A percentile compares a stretch with the other conserved stretches of the same genome.
Evolutionary conservation across 768 basidiomycete genomes (phyloP).

Genomic region (Mycena venus): DNA sequence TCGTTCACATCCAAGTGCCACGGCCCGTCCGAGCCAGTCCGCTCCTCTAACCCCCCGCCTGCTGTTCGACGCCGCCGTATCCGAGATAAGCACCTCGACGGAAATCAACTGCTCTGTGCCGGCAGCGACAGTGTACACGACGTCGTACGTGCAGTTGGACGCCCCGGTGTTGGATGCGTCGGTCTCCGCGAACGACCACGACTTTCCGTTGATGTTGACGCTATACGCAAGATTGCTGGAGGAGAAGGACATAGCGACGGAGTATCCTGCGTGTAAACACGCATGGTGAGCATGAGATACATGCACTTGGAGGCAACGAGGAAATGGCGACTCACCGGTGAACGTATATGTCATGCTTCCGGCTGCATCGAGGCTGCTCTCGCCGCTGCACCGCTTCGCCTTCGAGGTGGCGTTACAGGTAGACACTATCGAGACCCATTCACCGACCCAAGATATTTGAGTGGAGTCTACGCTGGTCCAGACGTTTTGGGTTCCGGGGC

Average conservation of each 20-base stretch:
- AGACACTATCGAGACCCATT: background rate
- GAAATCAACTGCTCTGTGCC: background rate
- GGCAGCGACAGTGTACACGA: background rate
- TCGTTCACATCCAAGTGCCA: constrained; percentile 11
- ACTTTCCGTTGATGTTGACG: background rate
- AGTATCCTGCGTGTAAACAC: background rate
- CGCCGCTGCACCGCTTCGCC: constrained; percentile 2
- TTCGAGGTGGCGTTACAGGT: background rate
- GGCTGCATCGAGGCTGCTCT: background rate
- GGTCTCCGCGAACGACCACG: background rate
- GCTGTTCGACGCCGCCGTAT: background rate
- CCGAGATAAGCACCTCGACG: background rate
- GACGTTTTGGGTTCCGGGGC: constrained; percentile 2
- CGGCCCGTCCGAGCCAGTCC: background rate
- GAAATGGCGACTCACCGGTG: background rate
- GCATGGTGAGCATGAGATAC: background rate
- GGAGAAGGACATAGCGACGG: background rate
- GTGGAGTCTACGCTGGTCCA: background rate
- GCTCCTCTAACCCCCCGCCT: background rate
- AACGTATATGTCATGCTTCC: background rate
- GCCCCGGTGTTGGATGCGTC: background rate
- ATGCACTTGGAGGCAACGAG: background rate
- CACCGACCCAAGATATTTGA: background rate
- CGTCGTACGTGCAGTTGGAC: background rate
- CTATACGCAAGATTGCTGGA: constrained; percentile 2